Evolutionary conservation across 2,329 filamentous ascomycete genomes (phyloP), one percentile per base, ranked within the genome.

Genomic region (Colletotrichum musicola): DNA sequence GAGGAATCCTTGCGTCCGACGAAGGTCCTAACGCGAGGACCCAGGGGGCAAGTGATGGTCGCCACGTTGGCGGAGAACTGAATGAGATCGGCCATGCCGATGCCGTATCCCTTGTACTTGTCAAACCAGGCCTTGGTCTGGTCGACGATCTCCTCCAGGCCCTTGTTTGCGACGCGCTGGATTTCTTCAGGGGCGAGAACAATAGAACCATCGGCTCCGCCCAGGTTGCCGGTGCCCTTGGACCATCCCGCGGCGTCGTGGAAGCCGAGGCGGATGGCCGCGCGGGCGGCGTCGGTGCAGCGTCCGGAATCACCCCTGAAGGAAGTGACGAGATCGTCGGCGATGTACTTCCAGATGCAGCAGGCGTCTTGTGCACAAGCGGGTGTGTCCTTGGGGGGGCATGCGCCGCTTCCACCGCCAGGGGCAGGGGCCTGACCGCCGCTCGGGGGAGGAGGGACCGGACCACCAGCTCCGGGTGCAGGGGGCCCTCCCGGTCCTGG

Each of bases 41-140:
- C 80, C 4, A 81, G 76, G 10, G 81, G 80, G 66, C 81, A 82
- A n/a, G 83, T 80, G 6, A 85, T 81, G 9, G 85, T 84, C 18
- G 84, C 86, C 25, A 86, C 79, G 64, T 74, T 85, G 76, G 79
- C 79, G 0, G 84, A 84, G 73, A 87, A 83, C 73, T 88, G 86
- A 22, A 87, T 81, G 4, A 89, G 78, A 72, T 89, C 87, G 40
- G 86, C 86, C 71, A 84, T 84, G 2, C 82, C 79, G 25, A 89
- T 81, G 12, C 74, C 72, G 13, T 71, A 76, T 30, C 58, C 35
- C 56, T 67, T 69, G 71, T 82, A 85, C 71, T 83, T 80, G 38
- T 75, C 56, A 68, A 81, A 82, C 66, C 85, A 79, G 4, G 68
- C 65, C 18, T 78, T 74, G 25, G 84, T 80, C 53, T 81, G 73